These are phyloP conservation scores for Leccinum variabile DNA, from an alignment of 1,284 basidiomycete genomes.

Conservation along the genomic window DNA sequence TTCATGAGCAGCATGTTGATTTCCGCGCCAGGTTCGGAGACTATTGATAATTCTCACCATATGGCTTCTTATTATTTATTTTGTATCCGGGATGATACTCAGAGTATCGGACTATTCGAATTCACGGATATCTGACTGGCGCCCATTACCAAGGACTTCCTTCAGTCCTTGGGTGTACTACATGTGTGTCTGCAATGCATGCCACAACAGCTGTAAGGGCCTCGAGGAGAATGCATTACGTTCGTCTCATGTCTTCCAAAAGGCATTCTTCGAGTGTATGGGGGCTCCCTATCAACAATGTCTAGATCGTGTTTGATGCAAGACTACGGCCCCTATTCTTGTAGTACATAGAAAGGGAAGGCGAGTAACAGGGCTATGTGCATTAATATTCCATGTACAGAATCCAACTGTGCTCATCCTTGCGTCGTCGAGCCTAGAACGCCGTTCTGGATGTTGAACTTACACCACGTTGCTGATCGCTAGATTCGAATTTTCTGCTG, in stretches of 20 bases:
- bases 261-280: not conserved
- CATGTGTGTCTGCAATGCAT: not conserved
- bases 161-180: not conserved
- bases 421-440: not conserved
- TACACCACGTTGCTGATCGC: no score
- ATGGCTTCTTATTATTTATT: slow-evolving; percentile 5
- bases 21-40: slow-evolving; percentile 36
- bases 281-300: not conserved
- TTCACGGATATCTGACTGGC: not conserved
- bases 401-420: not conserved
- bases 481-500: no score
- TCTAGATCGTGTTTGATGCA: not conserved
- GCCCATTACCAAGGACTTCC: not conserved
- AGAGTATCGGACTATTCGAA: not conserved
- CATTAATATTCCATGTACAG: not conserved
- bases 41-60: slow-evolving; percentile 20
- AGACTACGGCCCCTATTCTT: not conserved
- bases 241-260: not conserved
- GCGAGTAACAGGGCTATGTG: not conserved
- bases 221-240: not conserved
- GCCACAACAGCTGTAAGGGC: not conserved
- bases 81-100: slow-evolving; percentile 3
- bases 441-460: no score
- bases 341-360: not conserved
- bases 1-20: slow-evolving; percentile 2